Base-by-base conservation (phyloP, 2,329 filamentous ascomycete genomes). In the Cercospora berteroae region DNA sequence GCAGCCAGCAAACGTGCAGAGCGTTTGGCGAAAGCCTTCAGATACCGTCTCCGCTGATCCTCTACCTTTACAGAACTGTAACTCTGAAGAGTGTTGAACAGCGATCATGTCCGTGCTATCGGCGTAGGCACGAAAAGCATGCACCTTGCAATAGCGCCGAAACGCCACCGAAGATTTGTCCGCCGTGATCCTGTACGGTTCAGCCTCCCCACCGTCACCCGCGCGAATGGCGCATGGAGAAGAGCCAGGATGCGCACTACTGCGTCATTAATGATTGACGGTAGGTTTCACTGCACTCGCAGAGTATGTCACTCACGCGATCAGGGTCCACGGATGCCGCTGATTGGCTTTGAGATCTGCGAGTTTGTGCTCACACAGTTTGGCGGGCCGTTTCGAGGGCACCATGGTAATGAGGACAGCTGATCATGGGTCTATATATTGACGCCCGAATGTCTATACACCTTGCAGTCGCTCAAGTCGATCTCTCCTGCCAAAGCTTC, bases 101-200 rank as follows among this genome's bases (percentile, higher is more conserved):
- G 23, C 44, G 48, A 56, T 64, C 31, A 65, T 18, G 66, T 68
- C 66, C 65, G 63, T 63, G 63, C 58, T 52, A 25, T 36, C 50
- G 52, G 69, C 69, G 69, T 67, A 66, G 67, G 63, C 55, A 63
- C 42, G 65, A 59, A 65, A 55, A 56, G 60, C 42, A 67, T 60
- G 18, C 52, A 55, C 64, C 64, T 50, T 58, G 65, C 55, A 57
- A 48, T 70, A 67, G 60, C 63, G 64, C 69, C 67, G 69, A 71
- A 61, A 68, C 64, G 60, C 66, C 68, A 70, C 70, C 70, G 70
- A 70, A 66, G 60, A 68, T 52, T 65, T 33, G 60, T 59, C 66
- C 68, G 66, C 63, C 39, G 31, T 59, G 5, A 16, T 44, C 13
- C 60, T 64, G 55, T 67, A 59, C 67, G 67, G 67, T 36, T 63